A percentile compares a stretch with the other conserved stretches of the same genome.
These are phyloP conservation scores for Pseudogymnoascus sp. DNA, from an alignment of 2,329 filamentous ascomycete species.

Conservation along the genomic window DNA sequence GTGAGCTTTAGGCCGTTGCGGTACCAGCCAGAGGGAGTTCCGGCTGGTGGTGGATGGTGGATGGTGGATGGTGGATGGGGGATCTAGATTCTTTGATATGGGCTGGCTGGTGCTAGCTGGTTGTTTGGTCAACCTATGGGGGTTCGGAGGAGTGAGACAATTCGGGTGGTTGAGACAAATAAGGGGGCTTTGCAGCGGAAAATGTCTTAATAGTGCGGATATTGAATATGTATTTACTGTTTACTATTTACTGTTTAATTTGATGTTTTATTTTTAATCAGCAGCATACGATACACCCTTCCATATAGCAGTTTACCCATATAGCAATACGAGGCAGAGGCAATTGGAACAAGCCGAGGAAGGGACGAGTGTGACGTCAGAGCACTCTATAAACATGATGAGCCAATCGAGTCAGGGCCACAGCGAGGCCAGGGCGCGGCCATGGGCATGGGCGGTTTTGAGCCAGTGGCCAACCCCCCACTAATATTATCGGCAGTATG, in stretches of 20 bases:
- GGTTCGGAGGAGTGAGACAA: neutral
- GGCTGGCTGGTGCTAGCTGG: neutral
- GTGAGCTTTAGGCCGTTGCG: neutral
- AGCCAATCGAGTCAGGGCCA: conserved; percentile 2
- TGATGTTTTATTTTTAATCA: neutral
- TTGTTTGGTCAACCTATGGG: conserved; percentile 4
- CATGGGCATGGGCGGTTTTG: neutral
- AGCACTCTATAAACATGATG: neutral
- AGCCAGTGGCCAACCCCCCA: neutral
- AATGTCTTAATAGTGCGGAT: neutral
- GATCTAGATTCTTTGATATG: neutral
- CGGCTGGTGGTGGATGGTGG: neutral
- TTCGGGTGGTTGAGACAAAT: neutral
- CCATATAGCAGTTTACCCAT: neutral
- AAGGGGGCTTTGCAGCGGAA: neutral
- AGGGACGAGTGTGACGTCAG: neutral
- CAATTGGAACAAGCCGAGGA: neutral
- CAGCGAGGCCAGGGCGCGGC: neutral
- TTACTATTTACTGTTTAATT: neutral
- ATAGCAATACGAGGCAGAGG: neutral
- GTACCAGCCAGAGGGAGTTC: neutral
- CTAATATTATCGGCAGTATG: neutral
- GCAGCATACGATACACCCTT: neutral
- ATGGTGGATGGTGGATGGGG: no score
- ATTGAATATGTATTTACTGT: neutral